A percentile compares a stretch with the other conserved stretches of the same genome.
Evolutionary conservation across 116 monocot species (phyloP).

Genomic region (Iris pallida): DNA sequence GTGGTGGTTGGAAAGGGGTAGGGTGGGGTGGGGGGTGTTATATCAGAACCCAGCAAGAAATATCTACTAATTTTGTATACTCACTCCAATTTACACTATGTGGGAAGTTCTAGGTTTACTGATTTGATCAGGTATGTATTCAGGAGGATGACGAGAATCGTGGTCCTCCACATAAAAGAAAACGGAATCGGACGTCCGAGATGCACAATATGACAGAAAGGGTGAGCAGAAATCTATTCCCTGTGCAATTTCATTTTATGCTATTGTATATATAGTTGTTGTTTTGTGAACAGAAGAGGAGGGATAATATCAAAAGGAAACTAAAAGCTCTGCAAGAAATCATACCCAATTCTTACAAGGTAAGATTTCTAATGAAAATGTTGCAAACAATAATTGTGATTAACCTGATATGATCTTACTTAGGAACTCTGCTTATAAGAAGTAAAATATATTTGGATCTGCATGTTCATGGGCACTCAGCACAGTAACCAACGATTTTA

Average conservation of each 20-base stretch:
- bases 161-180: constrained; percentile 3
- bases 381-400: not conserved
- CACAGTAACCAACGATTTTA: too few species aligned
- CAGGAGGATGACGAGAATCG: not conserved
- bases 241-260: too few species aligned
- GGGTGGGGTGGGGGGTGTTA: too few species aligned
- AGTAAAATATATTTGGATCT: too few species aligned
- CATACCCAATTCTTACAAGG: constrained; percentile 11
- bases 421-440: too few species aligned
- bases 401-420: too few species aligned
- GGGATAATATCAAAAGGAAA: constrained; percentile 16
- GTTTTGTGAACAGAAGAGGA: constrained; percentile 7
- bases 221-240: not conserved
- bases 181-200: constrained; percentile 7
- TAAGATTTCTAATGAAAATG: not conserved
- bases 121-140: not conserved
- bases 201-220: constrained; percentile 20
- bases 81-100: too few species aligned
- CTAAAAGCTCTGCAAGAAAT: constrained; percentile 12
- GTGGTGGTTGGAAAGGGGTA: too few species aligned
- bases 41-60: too few species aligned
- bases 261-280: not conserved
- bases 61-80: too few species aligned
- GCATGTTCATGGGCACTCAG: too few species aligned
- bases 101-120: too few species aligned